phyloP scores from a whole-genome alignment of 108 stramenopile genomes.

The Pseudonitzschia pungens region DNA sequence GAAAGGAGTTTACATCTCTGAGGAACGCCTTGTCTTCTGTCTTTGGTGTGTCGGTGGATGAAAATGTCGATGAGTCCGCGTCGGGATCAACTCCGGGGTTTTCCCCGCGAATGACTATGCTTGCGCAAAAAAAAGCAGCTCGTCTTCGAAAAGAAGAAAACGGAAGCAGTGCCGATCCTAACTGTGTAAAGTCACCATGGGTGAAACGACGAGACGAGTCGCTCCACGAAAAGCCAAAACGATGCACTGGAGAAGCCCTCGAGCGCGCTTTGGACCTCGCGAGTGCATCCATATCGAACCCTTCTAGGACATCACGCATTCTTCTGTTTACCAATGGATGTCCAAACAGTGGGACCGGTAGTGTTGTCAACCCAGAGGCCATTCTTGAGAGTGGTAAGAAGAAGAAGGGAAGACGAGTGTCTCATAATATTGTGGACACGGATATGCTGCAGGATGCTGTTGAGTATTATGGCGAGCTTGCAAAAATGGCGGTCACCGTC shows the following conservation, averaged over 20 bases:
- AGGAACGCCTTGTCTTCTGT: conserved; percentile 37
- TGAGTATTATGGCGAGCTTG: conserved; percentile 39
- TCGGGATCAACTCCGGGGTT: not conserved
- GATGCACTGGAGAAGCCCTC: conserved; percentile 54
- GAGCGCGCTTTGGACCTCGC: conserved; percentile 52
- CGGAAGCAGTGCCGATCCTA: not conserved
- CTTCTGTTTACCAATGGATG: conserved; percentile 67
- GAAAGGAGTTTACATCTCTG: conserved; percentile 17
- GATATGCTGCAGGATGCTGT: conserved; percentile 34
- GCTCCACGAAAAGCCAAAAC: conserved; percentile 5
- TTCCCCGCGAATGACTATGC: conserved; percentile 39
- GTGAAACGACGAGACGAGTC: conserved; percentile 5
- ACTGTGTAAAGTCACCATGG: conserved; percentile 42
- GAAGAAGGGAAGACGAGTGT: conserved; percentile 1
- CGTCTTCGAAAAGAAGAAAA: conserved; percentile 34
- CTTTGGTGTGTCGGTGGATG: conserved; percentile 36
- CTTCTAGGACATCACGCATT: conserved; percentile 37
- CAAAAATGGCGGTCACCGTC: conserved; percentile 31
- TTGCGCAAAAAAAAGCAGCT: conserved; percentile 42
- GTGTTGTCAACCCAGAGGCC: conserved; percentile 25
- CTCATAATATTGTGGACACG: conserved; percentile 39
- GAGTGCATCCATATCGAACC: not conserved
- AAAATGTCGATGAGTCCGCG: not conserved
- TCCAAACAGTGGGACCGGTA: conserved; percentile 55
- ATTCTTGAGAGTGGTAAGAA: not conserved